Evolutionary conservation across 306 rosid species (phyloP), one percentile per base, ranked within the genome.

Genomic region (Medicago ruthenica): DNA sequence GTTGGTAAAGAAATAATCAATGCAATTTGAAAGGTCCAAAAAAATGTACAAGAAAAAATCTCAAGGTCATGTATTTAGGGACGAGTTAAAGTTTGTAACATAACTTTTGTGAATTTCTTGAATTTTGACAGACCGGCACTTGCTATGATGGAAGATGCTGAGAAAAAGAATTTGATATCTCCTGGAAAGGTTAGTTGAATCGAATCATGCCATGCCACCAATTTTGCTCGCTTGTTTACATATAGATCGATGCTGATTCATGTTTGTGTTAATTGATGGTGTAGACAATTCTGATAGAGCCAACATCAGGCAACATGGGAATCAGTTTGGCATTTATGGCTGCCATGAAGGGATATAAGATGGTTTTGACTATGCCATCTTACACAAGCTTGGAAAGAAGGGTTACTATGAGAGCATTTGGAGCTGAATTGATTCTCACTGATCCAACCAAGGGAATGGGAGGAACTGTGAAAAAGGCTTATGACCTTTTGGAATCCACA

Each of bases 271-370:
- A 42, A 39, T 57, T 79, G 69, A 16, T 82, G 75, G 59, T 64
- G 73, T 71, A 93, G 96, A 93, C 98, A 71, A 85, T 74, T 67
- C 67, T 93, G 72, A 88, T 93, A 58, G 98, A 93, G 65, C 97
- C 98, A 9, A 93, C 98, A 3, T 93, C 98, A 3, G 98, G 98
- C 31, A 93, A 93, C 41, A 93, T 93, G 98, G 98, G 98, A 8
- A 93, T 93, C 61, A 34, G 85, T 65, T 54, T 82, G 85, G 85
- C 85, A 2, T 93, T 91, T 76, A 88, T 93, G 69, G 96, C 96
- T 4, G 91, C 98, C 41, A 31, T 93, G 88, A 93, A 81, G 71
- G 97, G 97, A 64, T 93, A 93, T 74, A 91, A 88, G 73, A 85
- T 91, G 92, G 90, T 93, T 24, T 64, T 93, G 74, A 93, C 98